phyloP scores from a whole-genome alignment of 148 eudicot species.

The Camellia lanceoleosa region DNA sequence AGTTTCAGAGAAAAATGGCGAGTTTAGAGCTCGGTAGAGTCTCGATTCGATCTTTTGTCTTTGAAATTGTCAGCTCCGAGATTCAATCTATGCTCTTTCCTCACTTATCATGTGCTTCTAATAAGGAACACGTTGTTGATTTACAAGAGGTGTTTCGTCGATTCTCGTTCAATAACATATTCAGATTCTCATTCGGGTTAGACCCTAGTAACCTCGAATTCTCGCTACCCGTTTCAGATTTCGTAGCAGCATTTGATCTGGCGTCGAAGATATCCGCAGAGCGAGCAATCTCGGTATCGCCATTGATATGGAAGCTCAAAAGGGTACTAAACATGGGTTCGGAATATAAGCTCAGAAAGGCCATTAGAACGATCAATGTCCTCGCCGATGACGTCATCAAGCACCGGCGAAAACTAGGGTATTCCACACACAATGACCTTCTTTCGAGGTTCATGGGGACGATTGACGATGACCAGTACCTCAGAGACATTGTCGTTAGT shows the following conservation, averaged over 20 bases:
- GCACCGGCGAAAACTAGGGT: conserved; percentile 27
- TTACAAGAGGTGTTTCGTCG: conserved; percentile 45
- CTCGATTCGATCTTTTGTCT: conserved; percentile 43
- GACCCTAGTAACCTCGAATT: conserved; percentile 28
- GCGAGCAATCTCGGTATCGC: conserved; percentile 34
- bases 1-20: conserved; percentile 51
- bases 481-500: conserved; percentile 57
- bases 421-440: conserved; percentile 30
- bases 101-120: not conserved
- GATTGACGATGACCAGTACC: conserved; percentile 36
- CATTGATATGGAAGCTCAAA: conserved; percentile 46
- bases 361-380: conserved; percentile 29
- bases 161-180: conserved; percentile 48
- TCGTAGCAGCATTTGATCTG: conserved; percentile 43
- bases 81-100: conserved; percentile 32
- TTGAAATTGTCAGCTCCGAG: conserved; percentile 33
- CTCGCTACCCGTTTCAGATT: conserved; percentile 29
- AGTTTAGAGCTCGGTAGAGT: conserved; percentile 50
- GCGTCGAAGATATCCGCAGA: conserved; percentile 47
- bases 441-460: conserved; percentile 55
- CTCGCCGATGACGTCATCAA: conserved; percentile 40
- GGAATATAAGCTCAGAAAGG: conserved; percentile 37
- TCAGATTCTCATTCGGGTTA: conserved; percentile 51
- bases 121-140: conserved; percentile 5
- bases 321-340: conserved; percentile 44